A percentile compares a stretch with the other conserved stretches of the same genome.
phyloP scores from a whole-genome alignment of 768 basidiomycete genomes.

The Naganishia antarctica region DNA sequence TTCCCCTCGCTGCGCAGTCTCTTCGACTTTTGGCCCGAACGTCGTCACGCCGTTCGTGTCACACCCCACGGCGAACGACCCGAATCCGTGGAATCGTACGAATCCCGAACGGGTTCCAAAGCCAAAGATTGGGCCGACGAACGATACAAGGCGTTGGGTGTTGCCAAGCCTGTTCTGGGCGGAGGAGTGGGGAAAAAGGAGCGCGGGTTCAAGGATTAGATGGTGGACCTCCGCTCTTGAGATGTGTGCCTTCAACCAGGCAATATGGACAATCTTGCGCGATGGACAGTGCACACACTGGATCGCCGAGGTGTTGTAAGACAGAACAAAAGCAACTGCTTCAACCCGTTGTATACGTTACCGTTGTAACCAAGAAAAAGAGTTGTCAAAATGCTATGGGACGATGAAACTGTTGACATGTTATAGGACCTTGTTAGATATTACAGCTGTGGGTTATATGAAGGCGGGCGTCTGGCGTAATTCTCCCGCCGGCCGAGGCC shows the following conservation, averaged over 20 bases:
- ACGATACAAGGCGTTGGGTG: conserved; percentile 65
- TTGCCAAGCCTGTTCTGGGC: conserved; percentile 36
- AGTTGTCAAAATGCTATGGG: no score
- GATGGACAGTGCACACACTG: not conserved
- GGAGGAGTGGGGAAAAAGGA: conserved; percentile 39
- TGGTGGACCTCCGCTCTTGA: no score
- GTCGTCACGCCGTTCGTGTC: conserved; percentile 70
- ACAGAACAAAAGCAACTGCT: not conserved
- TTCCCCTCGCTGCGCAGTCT: not conserved
- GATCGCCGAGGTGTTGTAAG: not conserved
- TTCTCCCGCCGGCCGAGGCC: no score
- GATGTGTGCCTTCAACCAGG: not conserved
- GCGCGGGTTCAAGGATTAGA: conserved; percentile 45
- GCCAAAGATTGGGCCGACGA: conserved; percentile 71
- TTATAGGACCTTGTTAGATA: no score
- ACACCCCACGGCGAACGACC: conserved; percentile 78
- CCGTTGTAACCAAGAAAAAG: not conserved
- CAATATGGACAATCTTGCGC: not conserved
- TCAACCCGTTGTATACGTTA: conserved; percentile 5
- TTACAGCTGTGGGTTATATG: no score
- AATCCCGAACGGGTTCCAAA: conserved; percentile 56
- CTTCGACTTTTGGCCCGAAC: conserved; percentile 43
- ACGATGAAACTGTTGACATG: no score
- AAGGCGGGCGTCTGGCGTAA: no score
- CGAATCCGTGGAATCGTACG: conserved; percentile 67